A percentile compares a stretch with the other conserved stretches of the same genome.
These are phyloP conservation scores for Nepenthes mirabilis DNA, from an alignment of 148 eudicot species.

Conservation along the genomic window DNA sequence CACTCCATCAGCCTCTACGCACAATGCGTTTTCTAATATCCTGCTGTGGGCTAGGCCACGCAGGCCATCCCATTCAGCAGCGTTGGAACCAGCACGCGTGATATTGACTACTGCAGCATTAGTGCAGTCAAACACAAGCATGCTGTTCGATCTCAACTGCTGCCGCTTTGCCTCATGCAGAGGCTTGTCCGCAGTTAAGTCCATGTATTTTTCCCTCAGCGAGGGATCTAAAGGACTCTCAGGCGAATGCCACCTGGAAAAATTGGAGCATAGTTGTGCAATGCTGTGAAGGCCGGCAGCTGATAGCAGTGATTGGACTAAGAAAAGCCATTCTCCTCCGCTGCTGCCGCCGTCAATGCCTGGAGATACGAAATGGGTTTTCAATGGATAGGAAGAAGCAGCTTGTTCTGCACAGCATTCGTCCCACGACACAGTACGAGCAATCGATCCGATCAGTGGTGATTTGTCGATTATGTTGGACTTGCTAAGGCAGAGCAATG, in stretches of 20 bases:
- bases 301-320: slow-evolving; percentile 57
- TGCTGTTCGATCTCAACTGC: slow-evolving; percentile 45
- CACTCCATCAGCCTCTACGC: slow-evolving; percentile 30
- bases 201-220: slow-evolving; percentile 45
- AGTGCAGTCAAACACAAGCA: slow-evolving; percentile 80
- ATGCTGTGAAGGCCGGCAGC: slow-evolving; percentile 37
- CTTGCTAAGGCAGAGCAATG: slow-evolving; percentile 19
- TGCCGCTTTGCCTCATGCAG: slow-evolving; percentile 49
- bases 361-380: slow-evolving; percentile 25
- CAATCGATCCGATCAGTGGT: slow-evolving; percentile 87
- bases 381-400: slow-evolving; percentile 14
- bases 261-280: slow-evolving; percentile 23
- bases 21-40: slow-evolving; percentile 3
- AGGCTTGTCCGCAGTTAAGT: slow-evolving; percentile 28
- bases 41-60: slow-evolving; percentile 3
- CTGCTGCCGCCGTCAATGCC: slow-evolving; percentile 34
- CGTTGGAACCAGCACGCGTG: slow-evolving; percentile 9
- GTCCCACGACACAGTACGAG: slow-evolving; percentile 79
- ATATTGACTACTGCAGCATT: slow-evolving; percentile 48
- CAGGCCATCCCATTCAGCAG: slow-evolving; percentile 11
- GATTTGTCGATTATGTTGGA: slow-evolving; percentile 87
- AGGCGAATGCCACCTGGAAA: slow-evolving; percentile 60
- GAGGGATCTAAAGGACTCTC: slow-evolving; percentile 79
- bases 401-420: slow-evolving; percentile 37
- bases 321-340: slow-evolving; percentile 47